phyloP scores from a whole-genome alignment of 495 filamentous ascomycete species.

The Neurospora sp. region DNA sequence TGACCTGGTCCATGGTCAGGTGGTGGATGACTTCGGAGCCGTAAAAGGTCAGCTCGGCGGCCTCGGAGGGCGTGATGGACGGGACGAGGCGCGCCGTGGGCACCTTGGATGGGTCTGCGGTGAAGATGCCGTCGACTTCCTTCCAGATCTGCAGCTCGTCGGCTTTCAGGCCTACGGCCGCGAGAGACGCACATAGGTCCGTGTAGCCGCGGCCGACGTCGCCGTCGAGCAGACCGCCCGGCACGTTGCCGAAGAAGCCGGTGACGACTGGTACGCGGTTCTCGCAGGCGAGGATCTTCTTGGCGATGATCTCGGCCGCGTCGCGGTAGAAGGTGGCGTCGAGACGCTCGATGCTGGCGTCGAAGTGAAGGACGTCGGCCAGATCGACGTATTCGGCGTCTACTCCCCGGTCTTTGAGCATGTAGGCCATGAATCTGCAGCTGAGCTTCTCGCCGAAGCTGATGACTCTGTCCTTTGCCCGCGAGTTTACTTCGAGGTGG shows the following conservation, averaged over 20 bases:
- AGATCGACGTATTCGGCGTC: conserved; percentile 82
- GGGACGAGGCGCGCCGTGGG: conserved; percentile 68
- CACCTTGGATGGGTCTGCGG: conserved; percentile 78
- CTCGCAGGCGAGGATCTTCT: conserved; percentile 59
- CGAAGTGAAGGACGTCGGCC: conserved; percentile 59
- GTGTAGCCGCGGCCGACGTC: conserved; percentile 80
- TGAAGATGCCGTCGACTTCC: conserved; percentile 88
- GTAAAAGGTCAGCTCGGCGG: conserved; percentile 86
- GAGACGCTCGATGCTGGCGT: conserved; percentile 46
- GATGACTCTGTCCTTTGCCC: conserved; percentile 81
- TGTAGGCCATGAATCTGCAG: conserved; percentile 73
- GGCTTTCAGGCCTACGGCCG: conserved; percentile 67
- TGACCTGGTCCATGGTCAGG: conserved; percentile 97
- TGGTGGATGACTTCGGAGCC: conserved; percentile 95
- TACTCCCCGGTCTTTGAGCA: conserved; percentile 65
- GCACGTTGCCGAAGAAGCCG: conserved; percentile 82
- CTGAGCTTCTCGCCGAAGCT: conserved; percentile 90
- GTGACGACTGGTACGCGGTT: conserved; percentile 68
- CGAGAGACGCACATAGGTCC: conserved; percentile 76
- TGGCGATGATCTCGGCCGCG: conserved; percentile 51
- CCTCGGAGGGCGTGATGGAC: conserved; percentile 76
- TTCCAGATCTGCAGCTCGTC: conserved; percentile 87
- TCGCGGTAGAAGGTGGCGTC: conserved; percentile 72
- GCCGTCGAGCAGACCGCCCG: conserved; percentile 65
- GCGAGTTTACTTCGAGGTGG: conserved; percentile 62